Base-by-base conservation (phyloP, 495 filamentous ascomycete genomes). In the Tirmania nivea region DNA sequence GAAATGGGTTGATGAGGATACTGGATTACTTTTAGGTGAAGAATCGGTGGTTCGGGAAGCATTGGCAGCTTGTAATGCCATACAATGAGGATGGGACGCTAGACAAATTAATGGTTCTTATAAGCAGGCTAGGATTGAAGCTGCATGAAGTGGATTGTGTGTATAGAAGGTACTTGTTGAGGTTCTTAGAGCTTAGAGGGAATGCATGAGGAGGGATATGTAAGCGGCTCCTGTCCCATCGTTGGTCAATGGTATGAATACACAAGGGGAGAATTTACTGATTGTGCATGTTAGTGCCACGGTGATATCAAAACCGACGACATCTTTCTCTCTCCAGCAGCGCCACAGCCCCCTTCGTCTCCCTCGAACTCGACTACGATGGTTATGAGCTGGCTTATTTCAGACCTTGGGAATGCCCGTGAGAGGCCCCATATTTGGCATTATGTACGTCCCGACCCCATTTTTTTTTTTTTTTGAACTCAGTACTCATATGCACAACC, bases 221-320 rank as follows among this genome's bases (percentile, higher is more conserved):
- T 48, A 53, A 21, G n/a, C 17, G 16, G 2, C 12, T 31, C 25
- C 25, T 31, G 7, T 31, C 25, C 25, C 7, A 17, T 54, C 12
- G 8, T 35, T 31, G 16, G 17, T n/a, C 6, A 4, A 3, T 10
- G 7, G n/a, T 52, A 7, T 49, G 10, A 8, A n/a, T 17, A 6
- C 6, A 14, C 4, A 7, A 14, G 49, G 49, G 49, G 16, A 14
- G 17, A 50, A 50, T 7, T 34, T 50, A 34, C 49, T 5, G 49
- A 50, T 21, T 20, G 14, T 50, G 12, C 35, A 4, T 14, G 5
- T 19, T 45, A 58, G 54, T 61, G 58, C 51, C 64, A 66, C 48
- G 61, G 63, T 51, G 64, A 64, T 45, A 51, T 66, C 36, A 65
- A 66, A 51, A 52, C 47, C 21, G 56, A 57, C 50, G 65, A 65